Evolutionary conservation across 257 asterid species (phyloP), one percentile per base, ranked within the genome.

Genomic region (Plantago major): DNA sequence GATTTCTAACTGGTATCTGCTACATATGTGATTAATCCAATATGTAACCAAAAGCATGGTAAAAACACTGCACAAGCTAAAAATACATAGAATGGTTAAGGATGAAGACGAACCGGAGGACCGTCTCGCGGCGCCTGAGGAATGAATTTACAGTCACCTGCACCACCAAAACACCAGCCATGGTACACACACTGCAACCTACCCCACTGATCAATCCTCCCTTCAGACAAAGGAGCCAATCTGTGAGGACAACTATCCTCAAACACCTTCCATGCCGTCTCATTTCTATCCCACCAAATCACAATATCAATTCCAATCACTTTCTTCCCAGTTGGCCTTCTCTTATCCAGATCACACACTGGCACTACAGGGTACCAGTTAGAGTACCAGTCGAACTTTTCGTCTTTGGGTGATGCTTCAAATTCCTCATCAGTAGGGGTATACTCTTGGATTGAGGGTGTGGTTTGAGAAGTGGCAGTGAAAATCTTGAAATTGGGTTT

Each of bases 351-450:
- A 72, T 87, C 97, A 73, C 81, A 69, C 13, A 79, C 65, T 11
- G 97, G 90, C 76, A 81, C 82, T 70, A 90, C 73, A 0, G 97
- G 95, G 11, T 90, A 90, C 96, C 97, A 90, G n/a, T 90, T 69
- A 14, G 85, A 74, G n/a, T 78, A 76, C 97, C 97, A 90, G 16
- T 90, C 89, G 42, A 87, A 90, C 22, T 74, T 90, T 64, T 81
- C 88, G 62, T 62, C 81, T 13, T 17, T 54, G 19, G 28, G 67
- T 37, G 64, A 65, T 2, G 54, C 51, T 64, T 74, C 75, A 19
- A 37, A 16, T 42, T 78, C 78, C 44, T 76, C 52, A 45, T 75
- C 82, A 11, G 72, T 40, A 5, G 77, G 50, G 14, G 48, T 62
- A 10, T 69, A 55, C 3, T 66, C 74, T 22, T 72, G 88, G 7